Conservation (phyloP, 805 yeast species). For the Ogataea trehalophila region DNA sequence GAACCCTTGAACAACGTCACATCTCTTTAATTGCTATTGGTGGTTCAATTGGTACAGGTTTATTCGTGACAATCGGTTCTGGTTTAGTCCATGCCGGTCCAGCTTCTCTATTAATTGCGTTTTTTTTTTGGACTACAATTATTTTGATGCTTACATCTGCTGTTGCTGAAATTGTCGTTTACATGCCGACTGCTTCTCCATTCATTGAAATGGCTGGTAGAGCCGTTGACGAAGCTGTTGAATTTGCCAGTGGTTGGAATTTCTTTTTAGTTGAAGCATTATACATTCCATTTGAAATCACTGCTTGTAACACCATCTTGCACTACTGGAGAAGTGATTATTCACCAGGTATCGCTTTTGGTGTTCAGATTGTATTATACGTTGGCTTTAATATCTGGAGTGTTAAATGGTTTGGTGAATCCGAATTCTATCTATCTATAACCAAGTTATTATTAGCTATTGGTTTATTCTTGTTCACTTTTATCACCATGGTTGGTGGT, state of each 20-base stretch:
- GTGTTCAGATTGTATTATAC: conserved; percentile 38
- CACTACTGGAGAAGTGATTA: conserved; percentile 49
- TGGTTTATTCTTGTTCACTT: conserved; percentile 45
- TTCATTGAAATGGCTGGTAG: conserved; percentile 35
- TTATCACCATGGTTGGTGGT: conserved; percentile 53
- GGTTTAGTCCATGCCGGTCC: conserved; percentile 35
- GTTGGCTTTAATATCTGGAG: conserved; percentile 41
- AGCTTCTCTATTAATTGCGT: conserved; percentile 30
- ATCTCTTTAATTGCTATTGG: conserved; percentile 37
- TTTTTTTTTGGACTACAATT: conserved; percentile 30
- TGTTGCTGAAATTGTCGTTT: conserved; percentile 35
- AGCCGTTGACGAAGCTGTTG: conserved; percentile 34
- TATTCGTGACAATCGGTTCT: conserved; percentile 34
- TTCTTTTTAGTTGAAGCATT: conserved; percentile 40
- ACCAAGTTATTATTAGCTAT: conserved; percentile 44
- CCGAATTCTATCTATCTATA: conserved; percentile 43
- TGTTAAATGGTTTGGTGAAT: conserved; percentile 47
- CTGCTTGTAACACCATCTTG: conserved; percentile 47
- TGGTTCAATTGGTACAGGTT: conserved; percentile 37
- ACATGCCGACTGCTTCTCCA: conserved; percentile 34
- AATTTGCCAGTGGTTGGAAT: conserved; percentile 32
- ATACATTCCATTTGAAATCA: conserved; percentile 45
- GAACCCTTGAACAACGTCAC: conserved; percentile 28
- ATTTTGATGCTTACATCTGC: conserved; percentile 32
- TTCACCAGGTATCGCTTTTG: conserved; percentile 42